Evolutionary conservation across 768 basidiomycete species (phyloP).

Genomic region (Phylloporus scabripes): DNA sequence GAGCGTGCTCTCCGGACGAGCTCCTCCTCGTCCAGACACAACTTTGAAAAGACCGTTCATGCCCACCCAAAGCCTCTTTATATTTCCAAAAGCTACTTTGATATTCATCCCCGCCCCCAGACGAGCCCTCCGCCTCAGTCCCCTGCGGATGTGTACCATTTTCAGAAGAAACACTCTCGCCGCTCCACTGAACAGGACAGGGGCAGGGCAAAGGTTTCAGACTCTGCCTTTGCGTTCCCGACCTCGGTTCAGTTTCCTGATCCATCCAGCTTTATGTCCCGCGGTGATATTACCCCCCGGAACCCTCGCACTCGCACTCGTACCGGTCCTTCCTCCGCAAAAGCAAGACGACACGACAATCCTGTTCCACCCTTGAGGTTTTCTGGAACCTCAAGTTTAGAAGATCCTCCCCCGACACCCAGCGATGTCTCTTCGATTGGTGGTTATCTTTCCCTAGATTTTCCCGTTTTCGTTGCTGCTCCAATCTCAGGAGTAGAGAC

Average conservation of each 20-base stretch:
- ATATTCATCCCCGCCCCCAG: conserved; percentile 41
- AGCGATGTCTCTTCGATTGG: conserved; percentile 36
- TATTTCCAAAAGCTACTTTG: conserved; percentile 38
- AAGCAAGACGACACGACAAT: conserved; percentile 39
- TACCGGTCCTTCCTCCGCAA: conserved; percentile 49
- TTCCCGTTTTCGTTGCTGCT: conserved; percentile 68
- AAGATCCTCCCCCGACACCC: conserved; percentile 70
- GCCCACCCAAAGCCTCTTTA: conserved; percentile 12
- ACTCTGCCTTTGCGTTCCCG: conserved; percentile 27
- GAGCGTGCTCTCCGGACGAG: conserved; percentile 45
- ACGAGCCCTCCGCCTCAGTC: conserved; percentile 32
- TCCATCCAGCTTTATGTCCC: conserved; percentile 21
- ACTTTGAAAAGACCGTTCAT: conserved; percentile 34
- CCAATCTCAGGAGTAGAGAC: conserved; percentile 76
- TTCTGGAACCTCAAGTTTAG: conserved; percentile 69
- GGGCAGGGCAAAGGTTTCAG: conserved; percentile 22
- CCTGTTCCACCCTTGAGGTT: conserved; percentile 50
- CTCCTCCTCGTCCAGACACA: conserved; percentile 53
- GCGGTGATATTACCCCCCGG: conserved; percentile 32
- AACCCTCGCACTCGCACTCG: conserved; percentile 48
- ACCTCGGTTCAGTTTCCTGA: conserved; percentile 23
- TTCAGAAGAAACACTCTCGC: conserved; percentile 22
- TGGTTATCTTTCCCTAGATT: conserved; percentile 34
- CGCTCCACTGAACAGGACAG: conserved; percentile 23
- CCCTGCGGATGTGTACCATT: conserved; percentile 6